phyloP scores from a whole-genome alignment of 257 asterid genomes.

The Buddleja alternifolia region DNA sequence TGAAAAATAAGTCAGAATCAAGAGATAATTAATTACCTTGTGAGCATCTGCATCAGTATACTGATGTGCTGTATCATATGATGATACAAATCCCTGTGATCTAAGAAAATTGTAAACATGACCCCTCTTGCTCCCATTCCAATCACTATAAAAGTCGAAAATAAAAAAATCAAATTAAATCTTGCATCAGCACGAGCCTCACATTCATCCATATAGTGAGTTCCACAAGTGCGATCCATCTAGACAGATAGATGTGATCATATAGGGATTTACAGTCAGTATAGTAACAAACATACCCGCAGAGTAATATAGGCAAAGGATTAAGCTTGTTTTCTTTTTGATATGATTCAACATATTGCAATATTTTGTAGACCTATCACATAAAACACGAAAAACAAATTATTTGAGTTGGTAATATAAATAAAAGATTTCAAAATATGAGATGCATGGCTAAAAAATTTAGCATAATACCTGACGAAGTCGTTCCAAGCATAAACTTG shows the following conservation, averaged over 20 bases:
- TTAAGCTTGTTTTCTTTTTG: slow-evolving; percentile 84
- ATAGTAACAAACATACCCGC: slow-evolving; percentile 62
- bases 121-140: slow-evolving; percentile 98
- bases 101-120: slow-evolving; percentile 92
- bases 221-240: no score
- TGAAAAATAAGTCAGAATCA: not conserved
- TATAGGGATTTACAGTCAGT: no score
- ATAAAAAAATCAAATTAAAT: slow-evolving; percentile 21
- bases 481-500: slow-evolving; percentile 91
- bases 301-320: slow-evolving; percentile 90
- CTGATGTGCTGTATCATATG: slow-evolving; percentile 97
- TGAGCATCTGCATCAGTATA: slow-evolving; percentile 98
- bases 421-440: not conserved
- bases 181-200: not conserved
- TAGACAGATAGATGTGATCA: no score
- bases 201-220: no score
- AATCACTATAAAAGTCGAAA: slow-evolving; percentile 60
- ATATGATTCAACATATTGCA: slow-evolving; percentile 82
- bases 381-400: slow-evolving; percentile 11
- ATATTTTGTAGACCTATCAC: slow-evolving; percentile 83
- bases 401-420: not conserved
- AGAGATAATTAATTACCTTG: slow-evolving; percentile 51
- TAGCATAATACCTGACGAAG: slow-evolving; percentile 78
- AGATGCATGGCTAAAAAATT: not conserved
- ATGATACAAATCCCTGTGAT: slow-evolving; percentile 95